A percentile compares a stretch with the other conserved stretches of the same genome.
Evolutionary conservation across 305 asterid genomes (phyloP).

Genomic region (Fraxinus sp.): DNA sequence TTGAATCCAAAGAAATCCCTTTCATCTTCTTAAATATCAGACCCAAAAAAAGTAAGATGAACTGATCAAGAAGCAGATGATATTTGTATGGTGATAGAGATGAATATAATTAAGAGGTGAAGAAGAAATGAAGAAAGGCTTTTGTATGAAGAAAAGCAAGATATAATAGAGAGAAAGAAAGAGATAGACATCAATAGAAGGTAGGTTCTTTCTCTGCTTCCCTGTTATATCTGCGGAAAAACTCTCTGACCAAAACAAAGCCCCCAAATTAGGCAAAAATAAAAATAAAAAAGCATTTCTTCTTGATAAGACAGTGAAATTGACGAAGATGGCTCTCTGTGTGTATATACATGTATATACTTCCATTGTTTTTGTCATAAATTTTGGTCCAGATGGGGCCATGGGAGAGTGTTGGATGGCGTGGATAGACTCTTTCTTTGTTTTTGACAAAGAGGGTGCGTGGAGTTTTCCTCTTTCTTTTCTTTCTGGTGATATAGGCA

Average conservation of each 20-base stretch:
- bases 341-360: neutral
- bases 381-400: constrained; percentile 4
- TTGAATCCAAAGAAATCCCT: constrained; percentile 27
- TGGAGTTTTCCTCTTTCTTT: constrained; percentile 15
- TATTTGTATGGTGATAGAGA: constrained; percentile 2
- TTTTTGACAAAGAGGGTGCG: neutral
- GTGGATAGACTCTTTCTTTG: neutral
- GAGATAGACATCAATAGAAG: neutral
- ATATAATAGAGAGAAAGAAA: constrained; percentile 21
- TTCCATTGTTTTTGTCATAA: neutral
- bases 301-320: neutral
- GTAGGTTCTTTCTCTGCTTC: constrained; percentile 37
- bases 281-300: constrained; percentile 6
- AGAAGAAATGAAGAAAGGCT: constrained; percentile 24
- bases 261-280: constrained; percentile 32
- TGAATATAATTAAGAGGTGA: constrained; percentile 12
- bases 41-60: constrained; percentile 16
- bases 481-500: neutral
- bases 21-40: constrained; percentile 46
- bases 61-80: constrained; percentile 11
- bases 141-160: constrained; percentile 13
- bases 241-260: constrained; percentile 42
- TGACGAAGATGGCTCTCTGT: neutral
- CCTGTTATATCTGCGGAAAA: constrained; percentile 42
- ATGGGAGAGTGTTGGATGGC: neutral